These are phyloP conservation scores for Cupressus sempervirens DNA, from an alignment of 75 land plant genomes.

Conservation along the genomic window DNA sequence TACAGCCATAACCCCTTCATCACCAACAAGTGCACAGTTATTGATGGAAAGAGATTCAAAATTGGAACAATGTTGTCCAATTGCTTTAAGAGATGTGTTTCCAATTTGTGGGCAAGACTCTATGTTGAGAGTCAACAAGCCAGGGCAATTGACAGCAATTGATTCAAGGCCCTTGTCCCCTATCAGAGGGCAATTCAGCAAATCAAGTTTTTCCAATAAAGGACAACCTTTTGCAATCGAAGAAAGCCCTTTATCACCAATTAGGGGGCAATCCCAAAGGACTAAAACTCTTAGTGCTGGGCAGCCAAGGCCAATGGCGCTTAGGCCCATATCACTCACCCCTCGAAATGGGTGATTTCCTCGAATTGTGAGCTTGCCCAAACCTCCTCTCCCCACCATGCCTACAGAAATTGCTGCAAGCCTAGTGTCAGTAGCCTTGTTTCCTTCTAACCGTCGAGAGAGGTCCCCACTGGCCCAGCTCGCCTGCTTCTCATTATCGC, in stretches of 20 bases:
- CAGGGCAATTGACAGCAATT: constrained; percentile 67
- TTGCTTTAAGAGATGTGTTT: constrained; percentile 49
- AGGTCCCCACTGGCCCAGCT: constrained; percentile 57
- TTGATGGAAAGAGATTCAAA: constrained; percentile 54
- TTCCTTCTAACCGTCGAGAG: constrained; percentile 69
- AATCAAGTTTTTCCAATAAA: constrained; percentile 63
- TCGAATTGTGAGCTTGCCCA: constrained; percentile 68
- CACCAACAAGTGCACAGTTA: constrained; percentile 68
- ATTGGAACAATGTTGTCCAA: constrained; percentile 54
- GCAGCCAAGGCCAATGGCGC: constrained; percentile 66
- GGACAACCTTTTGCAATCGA: constrained; percentile 76
- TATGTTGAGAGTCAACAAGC: constrained; percentile 41
- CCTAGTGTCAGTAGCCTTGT: constrained; percentile 78
- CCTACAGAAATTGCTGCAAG: constrained; percentile 78
- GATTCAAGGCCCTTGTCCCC: constrained; percentile 61
- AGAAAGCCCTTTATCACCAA: constrained; percentile 62
- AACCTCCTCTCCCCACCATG: constrained; percentile 57
- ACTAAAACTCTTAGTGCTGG: constrained; percentile 64
- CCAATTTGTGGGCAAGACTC: constrained; percentile 62
- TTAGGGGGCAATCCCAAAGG: constrained; percentile 63
- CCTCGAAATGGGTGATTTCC: constrained; percentile 36
- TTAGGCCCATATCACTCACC: constrained; percentile 64
- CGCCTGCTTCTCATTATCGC: constrained; percentile 17
- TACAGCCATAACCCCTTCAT: constrained; percentile 62
- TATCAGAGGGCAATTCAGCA: constrained; percentile 59